These are phyloP conservation scores for Ceratocystis diversiconidia DNA, from an alignment of 2,329 filamentous ascomycete species.

Conservation along the genomic window DNA sequence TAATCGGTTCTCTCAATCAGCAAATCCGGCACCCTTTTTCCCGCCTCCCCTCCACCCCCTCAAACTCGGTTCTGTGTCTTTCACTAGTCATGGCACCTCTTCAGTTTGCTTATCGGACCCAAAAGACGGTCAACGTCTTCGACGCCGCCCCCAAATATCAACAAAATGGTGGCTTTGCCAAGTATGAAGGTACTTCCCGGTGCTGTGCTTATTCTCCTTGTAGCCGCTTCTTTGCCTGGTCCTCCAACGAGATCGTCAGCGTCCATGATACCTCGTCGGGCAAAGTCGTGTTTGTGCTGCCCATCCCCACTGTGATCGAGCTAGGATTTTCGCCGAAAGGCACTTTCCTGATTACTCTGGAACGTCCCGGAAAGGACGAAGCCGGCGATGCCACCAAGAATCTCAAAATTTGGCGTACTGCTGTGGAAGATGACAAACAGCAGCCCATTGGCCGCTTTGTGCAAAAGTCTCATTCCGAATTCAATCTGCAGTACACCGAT, in stretches of 20 bases:
- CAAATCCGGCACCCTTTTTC: background rate
- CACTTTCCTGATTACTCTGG: constrained; percentile 92
- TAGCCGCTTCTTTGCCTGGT: constrained; percentile 87
- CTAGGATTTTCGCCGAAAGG: constrained; percentile 86
- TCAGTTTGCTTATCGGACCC: constrained; percentile 94
- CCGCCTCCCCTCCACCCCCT: background rate
- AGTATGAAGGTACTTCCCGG: constrained; percentile 84
- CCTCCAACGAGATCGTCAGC: constrained; percentile 71
- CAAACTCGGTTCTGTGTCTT: constrained; percentile 52
- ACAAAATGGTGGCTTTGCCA: constrained; percentile 65
- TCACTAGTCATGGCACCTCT: constrained; percentile 89
- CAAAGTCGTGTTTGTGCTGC: constrained; percentile 57
- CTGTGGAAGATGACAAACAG: constrained; percentile 53
- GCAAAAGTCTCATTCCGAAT: constrained; percentile 87
- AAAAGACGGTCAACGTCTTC: constrained; percentile 88
- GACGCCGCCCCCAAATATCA: constrained; percentile 84
- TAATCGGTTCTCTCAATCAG: background rate
- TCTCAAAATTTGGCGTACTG: constrained; percentile 87
- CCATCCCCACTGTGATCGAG: constrained; percentile 78
- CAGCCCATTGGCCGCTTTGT: constrained; percentile 77
- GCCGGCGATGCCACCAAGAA: constrained; percentile 39
- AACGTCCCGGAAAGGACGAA: constrained; percentile 83
- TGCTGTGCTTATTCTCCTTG: constrained; percentile 93
- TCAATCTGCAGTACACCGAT: constrained; percentile 92
- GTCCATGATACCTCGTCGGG: constrained; percentile 72